Percentiles rank a stretch among this genome's conserved stretches.
Conservation (phyloP, 805 yeast species). For the Cyberlindnera maritima region DNA sequence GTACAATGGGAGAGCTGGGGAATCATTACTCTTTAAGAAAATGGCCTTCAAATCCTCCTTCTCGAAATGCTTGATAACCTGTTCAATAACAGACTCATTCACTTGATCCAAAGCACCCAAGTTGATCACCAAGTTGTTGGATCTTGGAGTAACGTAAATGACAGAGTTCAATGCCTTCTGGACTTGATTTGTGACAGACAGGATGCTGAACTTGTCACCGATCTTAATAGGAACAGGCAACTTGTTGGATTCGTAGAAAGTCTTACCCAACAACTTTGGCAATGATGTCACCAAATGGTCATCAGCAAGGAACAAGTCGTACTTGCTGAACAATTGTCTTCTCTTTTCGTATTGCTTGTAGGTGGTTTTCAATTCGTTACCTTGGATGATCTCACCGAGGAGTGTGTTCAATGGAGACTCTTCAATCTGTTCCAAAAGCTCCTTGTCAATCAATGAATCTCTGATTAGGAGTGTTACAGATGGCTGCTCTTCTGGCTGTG, state of each 20-base stretch:
- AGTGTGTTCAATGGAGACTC: conserved; percentile 28
- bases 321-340: conserved; percentile 65
- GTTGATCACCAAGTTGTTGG: conserved; percentile 61
- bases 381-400: conserved; percentile 56
- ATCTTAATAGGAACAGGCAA: conserved; percentile 66
- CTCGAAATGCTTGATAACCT: conserved; percentile 48
- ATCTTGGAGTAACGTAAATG: conserved; percentile 66
- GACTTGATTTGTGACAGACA: conserved; percentile 56
- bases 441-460: conserved; percentile 47
- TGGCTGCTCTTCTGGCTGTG: conserved; percentile 35
- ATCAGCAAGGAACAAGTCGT: conserved; percentile 80
- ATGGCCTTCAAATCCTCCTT: conserved; percentile 51
- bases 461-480: conserved; percentile 66
- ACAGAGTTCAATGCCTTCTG: conserved; percentile 57
- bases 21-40: conserved; percentile 60
- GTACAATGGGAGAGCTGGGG: conserved; percentile 86
- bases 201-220: conserved; percentile 39
- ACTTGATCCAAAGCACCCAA: conserved; percentile 55
- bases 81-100: conserved; percentile 46
- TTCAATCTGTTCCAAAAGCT: conserved; percentile 28
- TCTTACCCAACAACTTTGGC: conserved; percentile 82
- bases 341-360: conserved; percentile 88
- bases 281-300: conserved; percentile 75
- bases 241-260: conserved; percentile 62
- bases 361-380: conserved; percentile 73